A percentile compares a stretch with the other conserved stretches of the same genome.
These are phyloP conservation scores for Aspergillus sp. DNA, from an alignment of 2,329 filamentous ascomycete species.

Conservation along the genomic window DNA sequence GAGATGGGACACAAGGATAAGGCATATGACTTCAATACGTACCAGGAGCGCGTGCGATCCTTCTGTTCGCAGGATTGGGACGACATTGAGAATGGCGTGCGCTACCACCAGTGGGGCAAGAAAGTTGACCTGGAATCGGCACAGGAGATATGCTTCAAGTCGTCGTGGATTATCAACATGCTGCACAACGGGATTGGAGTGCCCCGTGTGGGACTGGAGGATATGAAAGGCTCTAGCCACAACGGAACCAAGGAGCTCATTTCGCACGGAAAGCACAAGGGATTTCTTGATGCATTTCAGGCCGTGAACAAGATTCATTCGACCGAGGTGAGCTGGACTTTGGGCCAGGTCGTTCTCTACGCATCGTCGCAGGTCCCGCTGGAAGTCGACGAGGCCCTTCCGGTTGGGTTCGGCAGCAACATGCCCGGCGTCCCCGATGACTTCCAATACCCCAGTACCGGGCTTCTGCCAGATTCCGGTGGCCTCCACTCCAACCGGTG, in stretches of 20 bases:
- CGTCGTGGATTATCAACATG: constrained; percentile 94
- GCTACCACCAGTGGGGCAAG: constrained; percentile 59
- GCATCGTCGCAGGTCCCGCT: constrained; percentile 79
- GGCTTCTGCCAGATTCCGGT: constrained; percentile 25
- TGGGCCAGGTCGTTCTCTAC: constrained; percentile 94
- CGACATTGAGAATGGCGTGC: constrained; percentile 58
- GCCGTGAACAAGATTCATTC: constrained; percentile 86
- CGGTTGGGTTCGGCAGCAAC: constrained; percentile 91
- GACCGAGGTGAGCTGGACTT: constrained; percentile 91
- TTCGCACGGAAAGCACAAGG: constrained; percentile 60
- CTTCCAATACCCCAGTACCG: constrained; percentile 63
- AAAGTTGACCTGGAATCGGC: constrained; percentile 66
- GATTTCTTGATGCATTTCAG: constrained; percentile 77
- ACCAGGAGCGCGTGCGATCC: constrained; percentile 71
- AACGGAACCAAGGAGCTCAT: constrained; percentile 66
- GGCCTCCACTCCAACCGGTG: constrained; percentile 42
- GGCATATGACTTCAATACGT: constrained; percentile 81
- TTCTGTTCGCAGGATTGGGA: constrained; percentile 83
- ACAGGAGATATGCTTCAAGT: constrained; percentile 90
- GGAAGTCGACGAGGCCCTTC: constrained; percentile 49
- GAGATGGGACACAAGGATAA: constrained; percentile 64
- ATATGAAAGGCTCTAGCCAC: constrained; percentile 42
- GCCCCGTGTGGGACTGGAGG: constrained; percentile 71
- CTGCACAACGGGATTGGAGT: constrained; percentile 93
- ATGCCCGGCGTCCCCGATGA: constrained; percentile 57